Evolutionary conservation across 2,329 filamentous ascomycete species (phyloP), one percentile per base, ranked within the genome.

Genomic region (Fusarium verticillioides): DNA sequence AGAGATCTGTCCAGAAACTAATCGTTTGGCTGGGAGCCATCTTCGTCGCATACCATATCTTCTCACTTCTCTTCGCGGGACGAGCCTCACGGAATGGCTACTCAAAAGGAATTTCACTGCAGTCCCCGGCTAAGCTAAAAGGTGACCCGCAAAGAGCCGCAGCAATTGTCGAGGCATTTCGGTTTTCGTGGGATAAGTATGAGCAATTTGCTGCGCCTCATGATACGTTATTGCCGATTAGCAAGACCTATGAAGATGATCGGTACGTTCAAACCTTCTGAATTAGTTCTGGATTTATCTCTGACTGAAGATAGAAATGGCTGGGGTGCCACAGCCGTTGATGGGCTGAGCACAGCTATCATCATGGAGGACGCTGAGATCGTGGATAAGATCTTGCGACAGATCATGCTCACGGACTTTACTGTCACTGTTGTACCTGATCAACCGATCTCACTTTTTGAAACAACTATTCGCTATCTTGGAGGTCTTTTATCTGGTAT

Each of bases 241-340:
- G 36, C 12, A 40, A 67, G 34, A 28, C 53, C 6, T 72, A 23
- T 18, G 73, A 75, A 28, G 43, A 75, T 16, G 73, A 75, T 49
- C 64, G 73, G 73, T 74, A 32, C 12, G 32, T 32, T 32, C 12
- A 32, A 32, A 12, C 30, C 30, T 12, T 11, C 30, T 32, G 30
- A 32, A 32, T 32, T 11, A 32, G 30, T 32, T 12, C 30, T 32
- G 30, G 30, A 12, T 13, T 32, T 4, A 32, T 32, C 11, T 32
- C 30, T 32, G 30, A 32, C 30, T 12, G 30, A 32, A 32, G 30
- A 30, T n/a, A 75, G 73, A 7, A 75, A 75, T 46, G 73, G 73
- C 7, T 75, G 73, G 73, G 73, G 73, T 4, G 73, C 73, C 7
- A 75, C 73, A 3, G 73, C 73, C 2, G 70, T 75, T 3, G 73